Conservation (phyloP, 2,329 filamentous ascomycete genomes). For the Chlorencoelia australis region DNA sequence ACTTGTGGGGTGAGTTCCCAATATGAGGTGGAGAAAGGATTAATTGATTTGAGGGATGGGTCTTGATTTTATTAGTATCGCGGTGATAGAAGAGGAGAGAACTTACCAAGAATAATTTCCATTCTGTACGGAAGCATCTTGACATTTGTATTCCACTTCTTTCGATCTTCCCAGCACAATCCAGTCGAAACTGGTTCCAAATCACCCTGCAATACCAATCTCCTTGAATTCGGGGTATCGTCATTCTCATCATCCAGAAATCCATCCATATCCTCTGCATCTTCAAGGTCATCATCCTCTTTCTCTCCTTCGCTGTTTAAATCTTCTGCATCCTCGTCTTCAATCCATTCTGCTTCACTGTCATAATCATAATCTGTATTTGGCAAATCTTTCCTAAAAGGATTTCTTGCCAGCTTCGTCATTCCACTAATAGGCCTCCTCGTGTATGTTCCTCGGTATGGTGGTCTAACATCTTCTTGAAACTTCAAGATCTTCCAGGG, state of each 20-base stretch:
- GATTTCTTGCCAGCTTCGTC: slow-evolving; percentile 40
- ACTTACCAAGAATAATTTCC: slow-evolving; percentile 48
- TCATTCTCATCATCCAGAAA: slow-evolving; percentile 59
- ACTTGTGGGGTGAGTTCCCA: slow-evolving; percentile 48
- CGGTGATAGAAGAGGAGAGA: not conserved
- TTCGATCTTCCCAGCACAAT: slow-evolving; percentile 67
- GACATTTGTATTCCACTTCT: slow-evolving; percentile 36
- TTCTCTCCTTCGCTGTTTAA: slow-evolving; percentile 53
- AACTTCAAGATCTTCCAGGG: slow-evolving; percentile 34
- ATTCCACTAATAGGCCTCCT: slow-evolving; percentile 38
- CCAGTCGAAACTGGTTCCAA: slow-evolving; percentile 71
- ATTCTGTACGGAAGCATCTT: slow-evolving; percentile 55
- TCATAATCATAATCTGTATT: slow-evolving; percentile 75
- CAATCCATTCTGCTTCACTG: slow-evolving; percentile 75
- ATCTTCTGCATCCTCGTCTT: slow-evolving; percentile 53
- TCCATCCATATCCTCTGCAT: slow-evolving; percentile 62
- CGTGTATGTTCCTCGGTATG: slow-evolving; percentile 61
- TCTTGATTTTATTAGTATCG: slow-evolving; percentile 13
- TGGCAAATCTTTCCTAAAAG: slow-evolving; percentile 42
- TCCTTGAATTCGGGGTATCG: slow-evolving; percentile 38
- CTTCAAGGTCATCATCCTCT: slow-evolving; percentile 54
- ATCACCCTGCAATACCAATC: slow-evolving; percentile 50
- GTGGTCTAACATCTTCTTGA: slow-evolving; percentile 54
- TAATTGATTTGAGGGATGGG: slow-evolving; percentile 46
- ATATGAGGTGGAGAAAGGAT: slow-evolving; percentile 76